Evolutionary conservation across 2,329 filamentous ascomycete species (phyloP).

Genomic region (Anthostomella pinea): DNA sequence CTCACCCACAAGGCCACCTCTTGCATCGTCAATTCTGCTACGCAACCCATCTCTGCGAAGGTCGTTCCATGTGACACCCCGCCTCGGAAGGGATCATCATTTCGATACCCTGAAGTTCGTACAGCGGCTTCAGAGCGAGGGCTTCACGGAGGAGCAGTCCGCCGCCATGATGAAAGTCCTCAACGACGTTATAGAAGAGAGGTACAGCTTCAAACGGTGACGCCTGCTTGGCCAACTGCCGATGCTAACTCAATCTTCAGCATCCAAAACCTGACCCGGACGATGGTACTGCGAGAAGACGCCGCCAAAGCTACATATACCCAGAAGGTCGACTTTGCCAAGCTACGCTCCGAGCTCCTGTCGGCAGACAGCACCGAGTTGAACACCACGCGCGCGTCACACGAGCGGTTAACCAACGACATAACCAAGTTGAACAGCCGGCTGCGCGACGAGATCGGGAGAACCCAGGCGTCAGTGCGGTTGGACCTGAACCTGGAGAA

Average conservation of each 20-base stretch:
- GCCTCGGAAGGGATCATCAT: slow-evolving; percentile 74
- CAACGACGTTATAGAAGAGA: slow-evolving; percentile 96
- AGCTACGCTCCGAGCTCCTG: slow-evolving; percentile 89
- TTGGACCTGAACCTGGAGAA: slow-evolving; percentile 96
- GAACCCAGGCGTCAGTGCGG: slow-evolving; percentile 89
- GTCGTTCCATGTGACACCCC: slow-evolving; percentile 66
- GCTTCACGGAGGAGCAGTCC: slow-evolving; percentile 92
- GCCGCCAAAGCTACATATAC: slow-evolving; percentile 76
- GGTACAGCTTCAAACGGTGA: slow-evolving; percentile 40
- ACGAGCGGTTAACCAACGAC: slow-evolving; percentile 92
- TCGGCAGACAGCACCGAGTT: slow-evolving; percentile 90
- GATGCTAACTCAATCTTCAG: slow-evolving; percentile 38
- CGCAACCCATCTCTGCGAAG: slow-evolving; percentile 35
- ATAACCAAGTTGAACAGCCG: slow-evolving; percentile 89
- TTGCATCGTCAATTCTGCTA: slow-evolving; percentile 20
- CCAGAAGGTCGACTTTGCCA: slow-evolving; percentile 96
- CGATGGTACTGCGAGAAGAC: slow-evolving; percentile 96
- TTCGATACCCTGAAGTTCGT: slow-evolving; percentile 99
- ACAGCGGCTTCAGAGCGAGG: slow-evolving; percentile 81
- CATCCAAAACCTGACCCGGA: slow-evolving; percentile 94
- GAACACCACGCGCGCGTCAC: slow-evolving; percentile 80
- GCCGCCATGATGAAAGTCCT: slow-evolving; percentile 98
- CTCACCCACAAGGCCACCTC: slow-evolving; percentile 2
- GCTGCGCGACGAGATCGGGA: slow-evolving; percentile 87
- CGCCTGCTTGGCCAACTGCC: not conserved